Evolutionary conservation across 805 yeast genomes (phyloP), one percentile per base, ranked within the genome.

Genomic region (Ogataea zsoltii): DNA sequence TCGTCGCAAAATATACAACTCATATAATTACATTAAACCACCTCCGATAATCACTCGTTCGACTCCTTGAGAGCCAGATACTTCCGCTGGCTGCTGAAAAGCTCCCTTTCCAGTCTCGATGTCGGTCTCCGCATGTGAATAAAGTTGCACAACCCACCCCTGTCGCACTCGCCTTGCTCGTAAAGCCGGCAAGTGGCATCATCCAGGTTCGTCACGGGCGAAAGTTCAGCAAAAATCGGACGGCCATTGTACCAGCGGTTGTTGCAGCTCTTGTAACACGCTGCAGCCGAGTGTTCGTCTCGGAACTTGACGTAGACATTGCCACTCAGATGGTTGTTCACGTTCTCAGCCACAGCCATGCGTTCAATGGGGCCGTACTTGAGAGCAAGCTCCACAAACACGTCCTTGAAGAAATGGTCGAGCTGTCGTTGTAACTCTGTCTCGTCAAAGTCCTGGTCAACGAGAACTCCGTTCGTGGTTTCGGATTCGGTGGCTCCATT

Each of bases 101-200:
- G 36, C 7, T 38, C 53, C 21, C 53, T 47, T 29, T 55, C 56
- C 4, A 61, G 33, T 4, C 26, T 42, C 6, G 58, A 57, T 2
- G 77, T 60, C 0, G 95, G 88, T 31, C 73, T 65, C 55, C 82
- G 72, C 2, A 83, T 74, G 63, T 91, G 98, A 77, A 89, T 85
- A 64, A 87, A 90, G 64, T 91, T 91, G 66, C 98, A 91, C 57
- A 78, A 76, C 26, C 83, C 86, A 2, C 90, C 92, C 60, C 97
- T 75, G n/a, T 74, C 77, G 61, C 98, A 91, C 12, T 68, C 69
- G 18, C 72, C 66, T 2, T 71, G 65, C 31, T 83, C 88, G 58
- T 84, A 83, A 34, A 85, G 85, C 33, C 88, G 72, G 60, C 98
- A 91, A 44, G 79, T 74, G 11, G 95, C 85, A 44, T 84, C 94